Base-by-base conservation (phyloP, 1,284 basidiomycete genomes). In the Pseudozyma pruni region DNA sequence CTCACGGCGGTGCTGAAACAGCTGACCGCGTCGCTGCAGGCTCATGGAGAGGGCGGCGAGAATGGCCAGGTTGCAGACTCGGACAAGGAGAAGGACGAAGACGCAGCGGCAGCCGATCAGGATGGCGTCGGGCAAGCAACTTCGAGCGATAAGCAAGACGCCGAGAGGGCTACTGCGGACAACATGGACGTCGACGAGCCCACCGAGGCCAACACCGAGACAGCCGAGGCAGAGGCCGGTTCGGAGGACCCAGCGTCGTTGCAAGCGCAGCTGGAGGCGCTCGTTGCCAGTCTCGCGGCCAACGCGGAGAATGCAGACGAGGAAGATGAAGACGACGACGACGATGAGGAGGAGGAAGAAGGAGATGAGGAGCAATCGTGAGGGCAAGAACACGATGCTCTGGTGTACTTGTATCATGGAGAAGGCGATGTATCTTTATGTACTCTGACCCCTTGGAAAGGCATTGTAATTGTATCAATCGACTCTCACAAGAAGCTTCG, bases 21-120 rank as follows among this genome's bases (percentile, higher is more conserved):
- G 33, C 57, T 76, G 29, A 76, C 74, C 11, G 74, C 72, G n/a
- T 74, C 74, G 35, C 53, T 76, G 48, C 74, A 73, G 37, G 55
- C 60, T 37, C 68, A 66, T 37, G 47, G 45, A 10, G 51, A 59
- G 39, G 43, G 38, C 33, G 54, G 37, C 8, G 19, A 42, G 27
- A 46, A 51, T 2, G 49, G 37, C 41, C 33, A 46, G 38, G 46
- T 22, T n/a, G n/a, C 52, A 60, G 8, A 45, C 4, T n/a, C 1
- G 16, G 37, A 25, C 27, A 34, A 50, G 39, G 34, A 20, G 11
- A 33, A 43, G 29, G 29, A 29, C 2, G 35, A 35, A 14, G 31
- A 27, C 5, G 43, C 49, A 13, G 33, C 35, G 13, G 32, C 31
- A 22, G 35, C 25, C 20, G n/a, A 8, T 33, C 27, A 33, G 14